Evolutionary conservation across 805 yeast species (phyloP).

Genomic region (Tetrapisispora arboricola): DNA sequence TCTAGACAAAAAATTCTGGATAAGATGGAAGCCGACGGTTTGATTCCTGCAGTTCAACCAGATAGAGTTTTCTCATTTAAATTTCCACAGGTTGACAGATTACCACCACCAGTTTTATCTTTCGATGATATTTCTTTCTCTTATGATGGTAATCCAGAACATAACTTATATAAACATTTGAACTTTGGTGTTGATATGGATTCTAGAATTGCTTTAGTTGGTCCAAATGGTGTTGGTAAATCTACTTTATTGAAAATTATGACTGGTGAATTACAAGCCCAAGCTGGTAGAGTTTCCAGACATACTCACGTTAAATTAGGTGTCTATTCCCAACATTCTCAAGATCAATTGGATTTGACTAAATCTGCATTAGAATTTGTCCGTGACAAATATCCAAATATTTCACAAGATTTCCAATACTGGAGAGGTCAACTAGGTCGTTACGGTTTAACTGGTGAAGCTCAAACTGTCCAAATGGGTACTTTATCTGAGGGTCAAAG

Average conservation of each 20-base stretch:
- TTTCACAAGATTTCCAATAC: constrained; percentile 97
- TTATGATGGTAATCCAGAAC: constrained; percentile 72
- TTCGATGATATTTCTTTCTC: constrained; percentile 92
- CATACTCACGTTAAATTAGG: constrained; percentile 97
- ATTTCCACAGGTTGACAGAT: constrained; percentile 90
- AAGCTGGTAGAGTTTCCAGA: constrained; percentile 89
- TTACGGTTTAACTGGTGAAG: constrained; percentile 97
- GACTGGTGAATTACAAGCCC: constrained; percentile 90
- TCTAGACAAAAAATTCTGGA: constrained; percentile 98
- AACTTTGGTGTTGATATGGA: constrained; percentile 99
- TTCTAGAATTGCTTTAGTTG: constrained; percentile 93
- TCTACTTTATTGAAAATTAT: constrained; percentile 90
- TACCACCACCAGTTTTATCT: constrained; percentile 97
- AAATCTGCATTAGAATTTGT: constrained; percentile 94
- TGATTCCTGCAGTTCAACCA: constrained; percentile 81
- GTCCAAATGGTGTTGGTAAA: constrained; percentile 99
- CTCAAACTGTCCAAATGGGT: constrained; percentile 97
- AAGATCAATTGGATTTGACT: constrained; percentile 93
- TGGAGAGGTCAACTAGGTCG: constrained; percentile 98
- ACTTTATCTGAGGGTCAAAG: constrained; percentile 98
- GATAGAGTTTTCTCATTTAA: constrained; percentile 91
- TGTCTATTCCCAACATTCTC: constrained; percentile 97
- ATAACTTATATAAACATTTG: constrained; percentile 80
- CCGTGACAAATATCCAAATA: constrained; percentile 79
- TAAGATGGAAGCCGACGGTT: constrained; percentile 99